Evolutionary conservation across 1,139 yeast genomes (phyloP).

Genomic region (Candida buenavistaensis): DNA sequence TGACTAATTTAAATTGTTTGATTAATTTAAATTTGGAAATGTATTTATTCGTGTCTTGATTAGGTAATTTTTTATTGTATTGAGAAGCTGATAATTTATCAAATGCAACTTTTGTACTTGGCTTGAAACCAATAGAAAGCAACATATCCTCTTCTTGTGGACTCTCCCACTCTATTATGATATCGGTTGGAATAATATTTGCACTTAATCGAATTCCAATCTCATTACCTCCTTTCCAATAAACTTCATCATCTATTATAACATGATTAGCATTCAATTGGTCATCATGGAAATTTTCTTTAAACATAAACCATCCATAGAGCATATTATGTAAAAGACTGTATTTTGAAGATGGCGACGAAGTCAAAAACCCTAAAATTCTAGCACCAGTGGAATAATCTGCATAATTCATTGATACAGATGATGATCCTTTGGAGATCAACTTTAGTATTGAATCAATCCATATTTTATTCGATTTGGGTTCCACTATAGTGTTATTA

Average conservation of each 20-base stretch:
- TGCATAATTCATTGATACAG: conserved; percentile 40
- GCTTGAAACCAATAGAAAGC: conserved; percentile 33
- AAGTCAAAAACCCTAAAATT: conserved; percentile 42
- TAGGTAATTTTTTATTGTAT: not conserved
- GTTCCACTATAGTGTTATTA: conserved; percentile 7
- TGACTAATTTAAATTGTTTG: conserved; percentile 20
- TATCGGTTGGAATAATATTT: conserved; percentile 37
- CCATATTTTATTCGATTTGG: conserved; percentile 10
- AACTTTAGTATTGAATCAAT: conserved; percentile 31
- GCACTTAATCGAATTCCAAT: conserved; percentile 37
- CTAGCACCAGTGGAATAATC: conserved; percentile 42
- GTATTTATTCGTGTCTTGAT: conserved; percentile 18
- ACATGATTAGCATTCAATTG: conserved; percentile 43
- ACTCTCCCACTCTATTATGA: conserved; percentile 25
- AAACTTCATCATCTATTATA: conserved; percentile 33
- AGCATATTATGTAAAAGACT: conserved; percentile 28
- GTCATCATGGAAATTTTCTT: conserved; percentile 19
- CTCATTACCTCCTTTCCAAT: conserved; percentile 39
- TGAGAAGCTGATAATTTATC: conserved; percentile 9
- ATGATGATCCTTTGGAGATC: conserved; percentile 31
- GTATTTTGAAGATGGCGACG: conserved; percentile 11
- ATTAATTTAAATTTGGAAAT: conserved; percentile 32
- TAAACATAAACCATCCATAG: conserved; percentile 44
- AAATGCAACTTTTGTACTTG: conserved; percentile 16
- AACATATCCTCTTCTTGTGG: conserved; percentile 3